Base-by-base conservation (phyloP, 2,329 filamentous ascomycete species). In the Diplodia corticola region DNA sequence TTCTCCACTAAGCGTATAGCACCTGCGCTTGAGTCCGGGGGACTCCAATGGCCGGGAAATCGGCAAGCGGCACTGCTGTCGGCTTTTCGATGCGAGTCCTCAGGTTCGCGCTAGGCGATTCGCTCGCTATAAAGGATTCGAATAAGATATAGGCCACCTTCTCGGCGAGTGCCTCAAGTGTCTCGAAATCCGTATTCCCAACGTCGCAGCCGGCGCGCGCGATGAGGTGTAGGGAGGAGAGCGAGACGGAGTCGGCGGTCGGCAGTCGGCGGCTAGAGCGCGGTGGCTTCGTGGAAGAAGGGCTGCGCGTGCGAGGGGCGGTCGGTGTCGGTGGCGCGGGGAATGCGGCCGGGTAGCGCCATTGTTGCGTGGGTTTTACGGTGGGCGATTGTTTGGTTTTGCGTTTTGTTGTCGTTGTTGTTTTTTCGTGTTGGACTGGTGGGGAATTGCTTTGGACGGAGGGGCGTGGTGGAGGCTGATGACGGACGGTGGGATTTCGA, bases 61-160 rank as follows among this genome's bases (percentile, higher is more conserved):
- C 90, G 1, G 91, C 91, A 71, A 90, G 86, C 0, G 87, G 85
- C 22, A 93, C 88, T 0, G 91, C 91, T 13, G 89, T 87, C 2
- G 91, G 91, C 79, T 93, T 93, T 76, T 88, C 87, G 61, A 93
- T 79, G 26, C 81, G 80, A 44, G 93, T 82, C 67, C 82, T 84
- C 60, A 93, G 79, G 66, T 81, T 81, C 77, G 84, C 84, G 15
- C 80, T 79, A 69, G 44, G 76, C 72, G 12, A 67, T 66, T 6
- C 65, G 67, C 64, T 12, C 61, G 69, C 67, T 48, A 80, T 77
- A 69, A 78, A 76, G 24, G 81, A 76, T 44, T 74, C 73, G 69
- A 79, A 75, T 2, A 82, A 61, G 78, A 84, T 63, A 6, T 73
- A 50, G 84, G 78, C 70, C 4, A 76, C 69, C 66, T 68, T 73